phyloP scores from a whole-genome alignment of 352 stramenopile genomes.

The Globisporangium parvum region DNA sequence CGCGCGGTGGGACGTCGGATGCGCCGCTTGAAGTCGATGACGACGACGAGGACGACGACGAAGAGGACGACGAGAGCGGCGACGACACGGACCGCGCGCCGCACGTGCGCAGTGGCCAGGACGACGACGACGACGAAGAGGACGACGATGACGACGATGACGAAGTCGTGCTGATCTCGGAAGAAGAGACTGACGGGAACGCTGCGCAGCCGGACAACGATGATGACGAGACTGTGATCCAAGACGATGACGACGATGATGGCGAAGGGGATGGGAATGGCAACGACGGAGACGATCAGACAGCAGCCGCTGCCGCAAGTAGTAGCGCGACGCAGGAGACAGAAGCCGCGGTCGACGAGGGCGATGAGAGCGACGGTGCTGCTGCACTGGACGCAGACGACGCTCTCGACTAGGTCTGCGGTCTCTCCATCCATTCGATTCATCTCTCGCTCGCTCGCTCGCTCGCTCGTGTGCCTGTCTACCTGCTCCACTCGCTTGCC shows the following conservation, averaged over 20 bases:
- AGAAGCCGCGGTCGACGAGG: slow-evolving; percentile 11
- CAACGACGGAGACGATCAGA: neutral
- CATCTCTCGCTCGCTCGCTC: neutral
- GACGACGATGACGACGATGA: slow-evolving; percentile 33
- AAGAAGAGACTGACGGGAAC: slow-evolving; percentile 31
- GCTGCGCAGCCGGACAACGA: slow-evolving; percentile 15
- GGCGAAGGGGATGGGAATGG: slow-evolving; percentile 29
- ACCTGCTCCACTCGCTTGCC: neutral
- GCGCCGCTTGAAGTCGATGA: slow-evolving; percentile 55
- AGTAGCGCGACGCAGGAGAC: neutral
- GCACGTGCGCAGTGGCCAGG: neutral
- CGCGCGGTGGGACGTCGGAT: slow-evolving; percentile 34
- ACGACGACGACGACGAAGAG: slow-evolving; percentile 34
- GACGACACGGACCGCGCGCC: slow-evolving; percentile 3
- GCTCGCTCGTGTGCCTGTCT: neutral
- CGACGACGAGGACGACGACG: neutral
- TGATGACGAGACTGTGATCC: slow-evolving; percentile 12
- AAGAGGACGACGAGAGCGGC: slow-evolving; percentile 7
- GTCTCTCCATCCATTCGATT: neutral
- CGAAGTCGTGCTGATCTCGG: slow-evolving; percentile 44
- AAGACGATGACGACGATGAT: slow-evolving; percentile 23
- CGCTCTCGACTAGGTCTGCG: neutral
- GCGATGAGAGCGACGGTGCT: neutral
- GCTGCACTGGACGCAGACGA: neutral
- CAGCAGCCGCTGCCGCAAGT: neutral